Percentiles rank a stretch among this genome's conserved stretches.
Conservation (phyloP, 176 grass and related monocot genomes). For the Bothriochloa decipiens region DNA sequence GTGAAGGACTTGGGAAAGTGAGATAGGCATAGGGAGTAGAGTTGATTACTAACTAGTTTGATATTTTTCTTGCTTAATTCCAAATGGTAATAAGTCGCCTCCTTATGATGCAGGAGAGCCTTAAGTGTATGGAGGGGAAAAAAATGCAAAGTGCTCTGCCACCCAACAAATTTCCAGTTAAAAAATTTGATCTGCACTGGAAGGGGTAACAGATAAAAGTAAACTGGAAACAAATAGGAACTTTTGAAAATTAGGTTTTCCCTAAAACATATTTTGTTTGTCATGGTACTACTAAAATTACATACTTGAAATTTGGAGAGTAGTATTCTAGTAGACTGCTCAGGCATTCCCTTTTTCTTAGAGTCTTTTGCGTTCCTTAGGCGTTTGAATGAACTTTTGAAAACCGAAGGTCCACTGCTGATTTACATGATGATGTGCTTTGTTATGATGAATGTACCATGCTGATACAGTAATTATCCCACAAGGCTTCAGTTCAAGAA, state of each 20-base stretch:
- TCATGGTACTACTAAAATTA: not conserved
- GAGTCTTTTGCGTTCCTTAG: not conserved
- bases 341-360: not conserved
- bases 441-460: constrained; percentile 3
- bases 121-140: not conserved
- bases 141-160: not conserved
- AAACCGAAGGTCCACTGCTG: not conserved
- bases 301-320: not conserved
- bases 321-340: not conserved
- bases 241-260: not conserved
- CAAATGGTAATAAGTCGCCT: not conserved
- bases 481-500: constrained; percentile 8
- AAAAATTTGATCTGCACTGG: not conserved
- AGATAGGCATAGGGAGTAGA: not conserved
- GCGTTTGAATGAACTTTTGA: constrained; percentile 18
- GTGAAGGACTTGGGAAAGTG: not conserved
- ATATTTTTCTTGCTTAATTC: not conserved
- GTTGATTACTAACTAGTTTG: not conserved
- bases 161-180: not conserved
- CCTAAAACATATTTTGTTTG: not conserved
- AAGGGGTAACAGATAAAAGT: constrained; percentile 1
- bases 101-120: not conserved
- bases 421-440: not conserved
- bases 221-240: not conserved
- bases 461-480: not conserved